Evolutionary conservation across 108 stramenopile species (phyloP).

Genomic region (Pseudonitzschia delicatissima): DNA sequence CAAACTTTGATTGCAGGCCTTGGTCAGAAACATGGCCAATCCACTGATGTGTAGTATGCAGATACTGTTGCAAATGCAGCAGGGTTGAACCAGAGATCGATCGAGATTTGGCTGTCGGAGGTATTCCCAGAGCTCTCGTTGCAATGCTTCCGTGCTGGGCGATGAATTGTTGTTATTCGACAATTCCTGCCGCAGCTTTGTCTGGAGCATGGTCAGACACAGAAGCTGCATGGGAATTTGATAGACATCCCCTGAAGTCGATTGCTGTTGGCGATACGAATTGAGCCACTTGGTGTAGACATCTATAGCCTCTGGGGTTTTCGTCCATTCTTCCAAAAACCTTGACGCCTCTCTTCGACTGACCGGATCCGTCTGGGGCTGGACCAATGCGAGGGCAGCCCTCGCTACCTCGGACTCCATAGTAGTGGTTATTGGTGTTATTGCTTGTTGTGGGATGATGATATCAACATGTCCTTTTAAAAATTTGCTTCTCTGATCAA

Average conservation of each 20-base stretch:
- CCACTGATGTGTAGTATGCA: conserved; percentile 14
- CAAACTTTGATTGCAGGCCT: not conserved
- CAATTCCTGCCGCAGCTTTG: conserved; percentile 29
- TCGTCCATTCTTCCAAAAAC: conserved; percentile 47
- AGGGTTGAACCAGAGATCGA: conserved; percentile 15
- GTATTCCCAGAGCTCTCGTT: conserved; percentile 17
- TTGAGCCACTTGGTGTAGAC: conserved; percentile 34
- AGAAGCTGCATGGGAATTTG: conserved; percentile 31
- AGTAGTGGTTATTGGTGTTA: no score
- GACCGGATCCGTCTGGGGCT: conserved; percentile 29
- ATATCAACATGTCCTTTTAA: no score
- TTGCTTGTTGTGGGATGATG: no score
- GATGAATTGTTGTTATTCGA: not conserved
- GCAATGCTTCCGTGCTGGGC: not conserved
- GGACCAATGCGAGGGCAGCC: conserved; percentile 41
- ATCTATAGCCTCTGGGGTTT: conserved; percentile 33
- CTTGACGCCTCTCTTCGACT: conserved; percentile 38
- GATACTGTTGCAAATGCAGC: conserved; percentile 29
- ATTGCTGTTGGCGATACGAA: conserved; percentile 4
- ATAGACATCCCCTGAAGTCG: not conserved
- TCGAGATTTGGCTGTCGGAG: not conserved
- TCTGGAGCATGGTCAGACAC: conserved; percentile 36
- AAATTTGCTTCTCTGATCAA: no score
- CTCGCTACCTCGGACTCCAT: conserved; percentile 39
- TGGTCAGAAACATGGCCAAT: conserved; percentile 16